Evolutionary conservation across 2,329 filamentous ascomycete species (phyloP).

Genomic region (Nemania abortiva): DNA sequence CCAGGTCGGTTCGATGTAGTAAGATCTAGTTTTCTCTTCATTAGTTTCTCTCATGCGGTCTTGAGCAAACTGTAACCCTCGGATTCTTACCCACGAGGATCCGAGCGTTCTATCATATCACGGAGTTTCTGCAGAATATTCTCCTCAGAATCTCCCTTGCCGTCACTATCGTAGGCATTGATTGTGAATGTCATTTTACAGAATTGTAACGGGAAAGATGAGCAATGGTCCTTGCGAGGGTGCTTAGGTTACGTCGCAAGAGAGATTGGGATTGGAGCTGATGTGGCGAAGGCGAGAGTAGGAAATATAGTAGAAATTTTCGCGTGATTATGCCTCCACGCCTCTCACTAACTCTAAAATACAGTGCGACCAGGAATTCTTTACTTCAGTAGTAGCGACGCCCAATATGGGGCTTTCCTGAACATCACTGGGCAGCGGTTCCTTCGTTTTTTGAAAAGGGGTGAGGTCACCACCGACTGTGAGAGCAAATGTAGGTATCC

Average conservation of each 20-base stretch:
- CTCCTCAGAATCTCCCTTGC: neutral
- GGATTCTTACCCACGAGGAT: conserved; percentile 34
- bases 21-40: conserved; percentile 10
- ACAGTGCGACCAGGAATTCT: too few species aligned
- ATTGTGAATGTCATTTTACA: conserved; percentile 25
- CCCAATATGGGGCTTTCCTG: neutral
- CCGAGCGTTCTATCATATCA: conserved; percentile 28
- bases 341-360: neutral
- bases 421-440: neutral
- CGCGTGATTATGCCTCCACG: neutral
- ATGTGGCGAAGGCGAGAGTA: neutral
- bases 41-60: neutral
- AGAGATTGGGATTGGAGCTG: neutral
- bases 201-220: neutral
- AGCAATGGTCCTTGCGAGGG: neutral
- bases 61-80: rapidly evolving
- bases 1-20: conserved; percentile 41
- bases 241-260: conserved; percentile 13
- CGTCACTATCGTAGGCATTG: neutral
- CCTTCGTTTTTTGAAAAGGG: neutral
- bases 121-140: conserved; percentile 24
- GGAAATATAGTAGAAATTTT: neutral
- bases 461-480: neutral
- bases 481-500: too few species aligned
- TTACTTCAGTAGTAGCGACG: neutral